These are phyloP conservation scores for Mortierella sp. DNA, from an alignment of 371 early-diverging fungal genomes.

Conservation along the genomic window DNA sequence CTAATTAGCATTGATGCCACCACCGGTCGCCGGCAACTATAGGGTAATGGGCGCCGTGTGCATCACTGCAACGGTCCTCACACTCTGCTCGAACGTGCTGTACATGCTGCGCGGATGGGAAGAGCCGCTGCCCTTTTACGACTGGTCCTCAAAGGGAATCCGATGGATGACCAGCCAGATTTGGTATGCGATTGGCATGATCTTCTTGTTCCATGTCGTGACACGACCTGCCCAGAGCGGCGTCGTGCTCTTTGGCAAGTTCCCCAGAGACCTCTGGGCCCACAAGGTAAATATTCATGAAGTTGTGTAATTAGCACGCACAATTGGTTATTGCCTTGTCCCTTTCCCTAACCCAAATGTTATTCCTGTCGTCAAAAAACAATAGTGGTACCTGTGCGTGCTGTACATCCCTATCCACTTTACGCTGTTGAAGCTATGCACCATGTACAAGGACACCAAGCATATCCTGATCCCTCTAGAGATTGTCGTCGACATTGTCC, in stretches of 20 bases:
- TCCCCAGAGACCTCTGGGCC: slow-evolving; percentile 49
- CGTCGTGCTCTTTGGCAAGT: slow-evolving; percentile 55
- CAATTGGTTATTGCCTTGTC: no score
- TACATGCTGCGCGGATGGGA: slow-evolving; percentile 59
- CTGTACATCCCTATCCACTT: slow-evolving; percentile 52
- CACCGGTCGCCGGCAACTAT: slow-evolving; percentile 43
- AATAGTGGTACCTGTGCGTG: slow-evolving; percentile 49
- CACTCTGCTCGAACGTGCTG: slow-evolving; percentile 47
- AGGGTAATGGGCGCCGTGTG: slow-evolving; percentile 53
- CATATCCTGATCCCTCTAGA: slow-evolving; percentile 54
- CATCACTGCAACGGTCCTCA: slow-evolving; percentile 38
- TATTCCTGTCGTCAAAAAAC: background rate
- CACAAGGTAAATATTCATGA: slow-evolving; percentile 35
- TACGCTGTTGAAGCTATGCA: slow-evolving; percentile 43
- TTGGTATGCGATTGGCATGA: slow-evolving; percentile 59
- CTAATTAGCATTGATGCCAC: slow-evolving; percentile 40
- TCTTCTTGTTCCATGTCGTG: slow-evolving; percentile 54
- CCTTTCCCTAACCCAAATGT: no score
- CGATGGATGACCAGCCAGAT: slow-evolving; percentile 58
- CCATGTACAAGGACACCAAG: slow-evolving; percentile 41
- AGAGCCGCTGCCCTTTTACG: slow-evolving; percentile 50
- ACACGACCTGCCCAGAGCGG: slow-evolving; percentile 56
- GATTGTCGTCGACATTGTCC: slow-evolving; percentile 51
- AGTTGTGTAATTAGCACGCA: background rate
- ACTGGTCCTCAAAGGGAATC: slow-evolving; percentile 45